These are phyloP conservation scores for Suillus subluteus DNA, from an alignment of 768 basidiomycete species.

Conservation along the genomic window DNA sequence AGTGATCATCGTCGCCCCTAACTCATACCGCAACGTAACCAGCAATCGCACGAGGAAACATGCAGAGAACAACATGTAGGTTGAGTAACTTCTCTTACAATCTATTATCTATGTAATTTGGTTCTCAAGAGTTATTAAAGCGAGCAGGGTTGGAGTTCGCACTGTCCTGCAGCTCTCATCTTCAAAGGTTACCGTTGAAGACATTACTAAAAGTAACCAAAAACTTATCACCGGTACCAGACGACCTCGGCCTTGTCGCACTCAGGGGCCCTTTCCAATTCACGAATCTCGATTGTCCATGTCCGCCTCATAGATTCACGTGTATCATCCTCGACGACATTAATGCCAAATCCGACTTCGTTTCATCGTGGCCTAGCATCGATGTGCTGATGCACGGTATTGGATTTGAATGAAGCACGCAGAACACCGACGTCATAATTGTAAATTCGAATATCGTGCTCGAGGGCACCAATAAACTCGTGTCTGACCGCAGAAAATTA, in stretches of 20 bases:
- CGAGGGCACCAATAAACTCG: constrained; percentile 1
- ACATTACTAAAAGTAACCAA: neutral
- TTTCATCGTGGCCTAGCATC: constrained; percentile 9
- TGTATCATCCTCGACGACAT: constrained; percentile 7
- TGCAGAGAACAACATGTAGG: neutral
- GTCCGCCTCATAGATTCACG: constrained; percentile 6
- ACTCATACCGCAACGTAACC: neutral
- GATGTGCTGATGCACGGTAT: constrained; percentile 12
- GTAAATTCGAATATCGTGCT: neutral
- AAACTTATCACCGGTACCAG: neutral
- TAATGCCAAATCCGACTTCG: neutral
- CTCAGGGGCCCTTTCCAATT: constrained; percentile 11
- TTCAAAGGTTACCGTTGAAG: neutral
- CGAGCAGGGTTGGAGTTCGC: no score
- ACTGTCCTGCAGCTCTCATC: constrained; percentile 10
- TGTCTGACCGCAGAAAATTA: neutral
- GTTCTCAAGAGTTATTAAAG: neutral
- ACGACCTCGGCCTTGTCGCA: neutral
- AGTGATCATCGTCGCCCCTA: neutral
- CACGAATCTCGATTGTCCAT: constrained; percentile 8
- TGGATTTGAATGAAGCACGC: neutral
- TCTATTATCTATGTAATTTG: constrained; percentile 1
- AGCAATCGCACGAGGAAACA: neutral
- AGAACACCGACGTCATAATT: neutral
- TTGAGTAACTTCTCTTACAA: neutral